A percentile compares a stretch with the other conserved stretches of the same genome.
Conservation (phyloP, 306 rosid species). For the Medicago ruthenica region DNA sequence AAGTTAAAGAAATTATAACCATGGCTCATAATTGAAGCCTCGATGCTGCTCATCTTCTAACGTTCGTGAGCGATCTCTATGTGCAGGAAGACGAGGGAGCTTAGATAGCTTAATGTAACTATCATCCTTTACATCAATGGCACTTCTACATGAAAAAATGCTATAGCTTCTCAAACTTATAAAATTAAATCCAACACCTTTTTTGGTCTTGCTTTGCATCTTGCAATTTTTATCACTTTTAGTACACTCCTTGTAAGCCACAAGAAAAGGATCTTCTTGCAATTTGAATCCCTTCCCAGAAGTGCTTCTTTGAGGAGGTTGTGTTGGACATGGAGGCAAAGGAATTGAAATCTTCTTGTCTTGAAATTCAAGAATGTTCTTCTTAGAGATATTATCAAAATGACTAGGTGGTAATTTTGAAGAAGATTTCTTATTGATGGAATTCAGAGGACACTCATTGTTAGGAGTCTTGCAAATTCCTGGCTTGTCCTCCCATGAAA, state of each 20-base stretch:
- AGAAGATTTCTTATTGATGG: slow-evolving; percentile 23
- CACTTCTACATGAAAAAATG: slow-evolving; percentile 65
- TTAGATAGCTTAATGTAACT: slow-evolving; percentile 51
- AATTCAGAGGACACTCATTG: slow-evolving; percentile 39
- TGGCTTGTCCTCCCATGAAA: slow-evolving; percentile 85
- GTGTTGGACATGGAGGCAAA: slow-evolving; percentile 67
- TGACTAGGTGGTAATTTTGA: slow-evolving; percentile 16
- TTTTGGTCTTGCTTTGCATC: slow-evolving; percentile 42
- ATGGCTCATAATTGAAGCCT: slow-evolving; percentile 40
- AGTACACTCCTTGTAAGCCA: slow-evolving; percentile 79
- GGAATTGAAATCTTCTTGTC: slow-evolving; percentile 72
- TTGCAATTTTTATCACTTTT: slow-evolving; percentile 51
- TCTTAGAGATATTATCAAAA: not conserved
- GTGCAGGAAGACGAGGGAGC: slow-evolving; percentile 58
- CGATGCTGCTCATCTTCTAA: slow-evolving; percentile 29
- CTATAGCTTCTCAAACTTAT: slow-evolving; percentile 44
- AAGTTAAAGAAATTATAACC: slow-evolving; percentile 27
- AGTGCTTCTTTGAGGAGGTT: slow-evolving; percentile 54
- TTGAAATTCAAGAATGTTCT: not conserved
- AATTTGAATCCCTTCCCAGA: slow-evolving; percentile 60
- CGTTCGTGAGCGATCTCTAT: slow-evolving; percentile 37
- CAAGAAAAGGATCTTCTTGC: slow-evolving; percentile 83
- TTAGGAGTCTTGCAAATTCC: slow-evolving; percentile 67
- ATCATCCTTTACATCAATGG: slow-evolving; percentile 56
- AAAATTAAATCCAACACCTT: slow-evolving; percentile 39